A percentile compares a stretch with the other conserved stretches of the same genome.
phyloP scores from a whole-genome alignment of 1,284 basidiomycete species.

The Lentinus polychrous region DNA sequence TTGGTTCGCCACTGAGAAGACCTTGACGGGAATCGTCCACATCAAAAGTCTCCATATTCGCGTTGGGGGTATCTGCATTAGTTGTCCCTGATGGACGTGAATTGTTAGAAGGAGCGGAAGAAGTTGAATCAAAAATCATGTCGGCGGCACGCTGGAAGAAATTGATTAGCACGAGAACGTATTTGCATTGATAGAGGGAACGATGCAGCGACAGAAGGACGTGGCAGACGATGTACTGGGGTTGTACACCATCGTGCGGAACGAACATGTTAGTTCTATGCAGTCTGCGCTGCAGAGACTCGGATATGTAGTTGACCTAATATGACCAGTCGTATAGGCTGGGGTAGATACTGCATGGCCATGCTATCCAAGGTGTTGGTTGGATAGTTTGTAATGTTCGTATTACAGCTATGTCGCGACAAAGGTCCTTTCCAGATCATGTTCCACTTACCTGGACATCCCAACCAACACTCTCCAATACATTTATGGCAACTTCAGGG shows the following conservation, averaged over 20 bases:
- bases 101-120: conserved; percentile 18
- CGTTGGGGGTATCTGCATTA: conserved; percentile 4
- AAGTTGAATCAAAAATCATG: conserved; percentile 43
- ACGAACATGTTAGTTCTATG: too few relatives aligned
- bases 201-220: too few relatives aligned
- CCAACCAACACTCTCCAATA: conserved; percentile 60
- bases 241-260: too few relatives aligned
- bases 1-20: conserved; percentile 15
- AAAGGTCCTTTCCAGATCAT: too few relatives aligned
- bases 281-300: background rate
- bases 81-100: conserved; percentile 1
- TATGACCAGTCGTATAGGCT: too few relatives aligned
- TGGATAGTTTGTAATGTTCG: too few relatives aligned
- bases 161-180: conserved; percentile 3
- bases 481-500: conserved; percentile 46
- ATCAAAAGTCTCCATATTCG: conserved; percentile 35
- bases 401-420: too few relatives aligned
- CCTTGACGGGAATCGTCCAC: conserved; percentile 49
- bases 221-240: too few relatives aligned
- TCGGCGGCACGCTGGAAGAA: conserved; percentile 48
- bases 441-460: conserved; percentile 48
- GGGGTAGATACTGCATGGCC: too few relatives aligned
- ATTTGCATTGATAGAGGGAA: background rate
- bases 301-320: background rate
- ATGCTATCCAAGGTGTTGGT: too few relatives aligned